Base-by-base conservation (phyloP, 2,329 filamentous ascomycete species). In the Trichoderma arundinaceum region DNA sequence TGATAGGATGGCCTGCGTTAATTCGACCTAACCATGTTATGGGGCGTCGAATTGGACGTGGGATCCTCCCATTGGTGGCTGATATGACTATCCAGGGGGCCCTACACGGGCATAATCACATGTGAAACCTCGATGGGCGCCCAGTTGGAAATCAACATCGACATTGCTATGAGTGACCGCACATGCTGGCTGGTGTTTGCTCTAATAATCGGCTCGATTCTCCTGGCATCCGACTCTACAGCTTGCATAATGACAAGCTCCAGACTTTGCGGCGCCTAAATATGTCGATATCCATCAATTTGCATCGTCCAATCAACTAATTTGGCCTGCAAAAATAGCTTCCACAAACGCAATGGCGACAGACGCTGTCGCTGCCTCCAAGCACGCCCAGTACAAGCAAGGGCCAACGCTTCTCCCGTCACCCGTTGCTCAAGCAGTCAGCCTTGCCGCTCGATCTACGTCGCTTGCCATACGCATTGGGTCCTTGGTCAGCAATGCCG, bases 401-500 rank as follows among this genome's bases (percentile, higher is more conserved):
- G 62, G 44, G 3, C 75, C 74, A 57, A 88, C 86, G 10, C 80
- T 90, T 17, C 81, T 90, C 0, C 88, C 88, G 0, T 71, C 76
- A 1, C 80, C 86, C 0, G 74, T 90, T 53, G 88, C 88, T 39
- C 84, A 82, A 59, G 82, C 82, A 33, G 81, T 90, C 63, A 88
- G 86, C 69, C 77, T 89, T 51, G 84, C 86, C 10, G 86, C 87
- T 2, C 81, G 85, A 62, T 88, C 86, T 3, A 85, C 86, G 15
- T 83, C 84, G 33, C 78, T 89, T 28, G 83, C 83, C 38, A 80
- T 88, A 28, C 83, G 84, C 6, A 74, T 86, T 44, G 80, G 83
- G 46, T 83, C 83, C 3, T 73, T 83, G n/a, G 77, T 86, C 39
- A 80, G 83, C 46, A 80, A 81, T 13, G 85, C 81, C 69, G 77